A percentile compares a stretch with the other conserved stretches of the same genome.
phyloP scores from a whole-genome alignment of 176 grass and related monocot species.

The Lolium multiflorum region DNA sequence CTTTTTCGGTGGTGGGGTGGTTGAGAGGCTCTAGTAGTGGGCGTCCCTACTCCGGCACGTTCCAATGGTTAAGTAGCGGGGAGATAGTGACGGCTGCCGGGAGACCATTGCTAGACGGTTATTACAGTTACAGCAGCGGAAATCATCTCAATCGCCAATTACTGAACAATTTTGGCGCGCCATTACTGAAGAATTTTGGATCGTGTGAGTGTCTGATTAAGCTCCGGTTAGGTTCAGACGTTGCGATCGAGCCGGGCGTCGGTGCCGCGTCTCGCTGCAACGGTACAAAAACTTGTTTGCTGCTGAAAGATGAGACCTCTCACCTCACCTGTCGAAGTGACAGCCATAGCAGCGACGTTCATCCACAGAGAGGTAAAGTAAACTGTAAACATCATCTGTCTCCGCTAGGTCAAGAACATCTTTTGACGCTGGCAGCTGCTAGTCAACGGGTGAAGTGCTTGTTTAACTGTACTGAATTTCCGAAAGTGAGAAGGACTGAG shows the following conservation, averaged over 20 bases:
- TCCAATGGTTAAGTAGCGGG: slow-evolving; percentile 15
- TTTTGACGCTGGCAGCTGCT: no score
- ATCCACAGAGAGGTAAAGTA: no score
- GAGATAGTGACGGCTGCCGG: background rate
- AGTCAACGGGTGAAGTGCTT: background rate
- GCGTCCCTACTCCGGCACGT: slow-evolving; percentile 7
- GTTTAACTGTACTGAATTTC: background rate
- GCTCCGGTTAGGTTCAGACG: background rate
- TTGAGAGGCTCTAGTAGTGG: background rate
- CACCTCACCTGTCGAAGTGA: slow-evolving; percentile 20
- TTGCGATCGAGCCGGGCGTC: slow-evolving; percentile 21
- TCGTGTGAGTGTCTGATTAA: background rate
- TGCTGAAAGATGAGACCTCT: slow-evolving; percentile 10
- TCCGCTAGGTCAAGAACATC: no score
- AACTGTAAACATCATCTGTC: no score
- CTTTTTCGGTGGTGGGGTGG: background rate
- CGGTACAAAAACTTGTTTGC: background rate
- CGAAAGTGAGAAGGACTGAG: background rate
- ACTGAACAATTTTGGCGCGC: no score
- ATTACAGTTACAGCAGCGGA: no score
- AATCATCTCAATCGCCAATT: no score
- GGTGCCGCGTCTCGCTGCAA: slow-evolving; percentile 32
- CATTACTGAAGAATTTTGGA: no score
- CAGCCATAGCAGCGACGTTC: background rate
- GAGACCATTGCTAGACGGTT: background rate